Conservation (phyloP, 495 filamentous ascomycete genomes). For the Bryoglossum gracile region DNA sequence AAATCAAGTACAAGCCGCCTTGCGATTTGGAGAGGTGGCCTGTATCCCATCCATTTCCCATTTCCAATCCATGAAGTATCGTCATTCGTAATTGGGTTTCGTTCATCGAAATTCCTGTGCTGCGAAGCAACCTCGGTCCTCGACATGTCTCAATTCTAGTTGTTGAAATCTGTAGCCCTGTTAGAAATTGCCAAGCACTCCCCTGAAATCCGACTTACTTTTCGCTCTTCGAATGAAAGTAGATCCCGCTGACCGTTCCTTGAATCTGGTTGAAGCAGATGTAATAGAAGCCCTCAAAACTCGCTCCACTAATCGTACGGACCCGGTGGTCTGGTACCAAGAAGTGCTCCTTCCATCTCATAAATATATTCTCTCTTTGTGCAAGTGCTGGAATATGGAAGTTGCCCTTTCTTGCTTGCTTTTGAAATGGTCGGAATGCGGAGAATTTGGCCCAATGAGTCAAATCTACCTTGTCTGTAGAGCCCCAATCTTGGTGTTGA, state of each 20-base stretch:
- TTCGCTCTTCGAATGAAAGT: slow-evolving; percentile 96
- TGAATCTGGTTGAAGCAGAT: slow-evolving; percentile 94
- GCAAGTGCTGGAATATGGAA: slow-evolving; percentile 57
- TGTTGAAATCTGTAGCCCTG: slow-evolving; percentile 67
- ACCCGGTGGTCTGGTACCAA: slow-evolving; percentile 93
- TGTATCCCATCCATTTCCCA: not conserved
- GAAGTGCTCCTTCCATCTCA: slow-evolving; percentile 99
- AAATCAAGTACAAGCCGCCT: not conserved
- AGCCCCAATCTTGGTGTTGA: slow-evolving; percentile 83
- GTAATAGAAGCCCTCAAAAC: slow-evolving; percentile 98
- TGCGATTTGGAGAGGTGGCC: not conserved
- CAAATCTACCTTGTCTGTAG: slow-evolving; percentile 84
- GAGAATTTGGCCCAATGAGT: slow-evolving; percentile 90
- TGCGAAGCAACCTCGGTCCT: slow-evolving; percentile 75
- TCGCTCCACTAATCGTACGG: slow-evolving; percentile 81
- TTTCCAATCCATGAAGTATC: slow-evolving; percentile 3
- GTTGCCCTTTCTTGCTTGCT: slow-evolving; percentile 56
- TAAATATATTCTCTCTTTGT: slow-evolving; percentile 89
- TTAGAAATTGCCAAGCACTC: not conserved
- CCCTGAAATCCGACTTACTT: slow-evolving; percentile 53
- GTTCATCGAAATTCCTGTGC: slow-evolving; percentile 89
- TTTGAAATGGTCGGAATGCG: slow-evolving; percentile 73
- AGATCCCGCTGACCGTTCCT: slow-evolving; percentile 84
- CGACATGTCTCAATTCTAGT: slow-evolving; percentile 80
- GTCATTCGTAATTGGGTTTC: slow-evolving; percentile 23